A percentile compares a stretch with the other conserved stretches of the same genome.
These are phyloP conservation scores for Hypoxylon cercidicola DNA, from an alignment of 495 filamentous ascomycete species.

Conservation along the genomic window DNA sequence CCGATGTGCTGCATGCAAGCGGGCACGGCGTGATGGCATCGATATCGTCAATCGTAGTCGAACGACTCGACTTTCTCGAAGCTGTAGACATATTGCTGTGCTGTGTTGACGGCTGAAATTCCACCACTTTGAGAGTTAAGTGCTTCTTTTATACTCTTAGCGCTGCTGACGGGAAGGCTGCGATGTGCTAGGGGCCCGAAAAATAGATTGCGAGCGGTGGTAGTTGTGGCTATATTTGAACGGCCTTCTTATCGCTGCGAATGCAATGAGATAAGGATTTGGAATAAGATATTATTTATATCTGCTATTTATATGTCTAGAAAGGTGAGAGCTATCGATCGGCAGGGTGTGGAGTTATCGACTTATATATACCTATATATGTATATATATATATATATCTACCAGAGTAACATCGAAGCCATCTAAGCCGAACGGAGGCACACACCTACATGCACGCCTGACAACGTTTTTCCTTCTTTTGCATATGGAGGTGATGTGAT, in stretches of 20 bases:
- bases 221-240: conserved; percentile 7
- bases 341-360: conserved; percentile 28
- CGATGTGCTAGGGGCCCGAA: neutral
- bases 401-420: conserved; percentile 27
- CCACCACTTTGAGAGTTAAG: neutral
- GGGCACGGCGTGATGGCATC: conserved; percentile 48
- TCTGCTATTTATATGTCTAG: conserved; percentile 1
- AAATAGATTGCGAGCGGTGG: neutral
- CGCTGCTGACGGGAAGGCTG: neutral
- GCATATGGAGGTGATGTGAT: conserved; percentile 40
- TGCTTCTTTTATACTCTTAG: conserved; percentile 4
- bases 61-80: conserved; percentile 16
- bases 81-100: conserved; percentile 24
- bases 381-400: conserved; percentile 29
- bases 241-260: neutral
- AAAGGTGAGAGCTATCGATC: conserved; percentile 6
- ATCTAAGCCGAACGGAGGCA: conserved; percentile 22
- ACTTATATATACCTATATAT: too few relatives aligned
- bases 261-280: conserved; percentile 3
- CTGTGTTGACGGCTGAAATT: neutral
- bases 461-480: conserved; percentile 22
- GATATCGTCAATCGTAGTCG: conserved; percentile 38
- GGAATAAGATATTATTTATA: neutral
- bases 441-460: conserved; percentile 24
- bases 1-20: conserved; percentile 11